Evolutionary conservation across 179 eudicot genomes (phyloP).

Genomic region (Silene vulgaris): DNA sequence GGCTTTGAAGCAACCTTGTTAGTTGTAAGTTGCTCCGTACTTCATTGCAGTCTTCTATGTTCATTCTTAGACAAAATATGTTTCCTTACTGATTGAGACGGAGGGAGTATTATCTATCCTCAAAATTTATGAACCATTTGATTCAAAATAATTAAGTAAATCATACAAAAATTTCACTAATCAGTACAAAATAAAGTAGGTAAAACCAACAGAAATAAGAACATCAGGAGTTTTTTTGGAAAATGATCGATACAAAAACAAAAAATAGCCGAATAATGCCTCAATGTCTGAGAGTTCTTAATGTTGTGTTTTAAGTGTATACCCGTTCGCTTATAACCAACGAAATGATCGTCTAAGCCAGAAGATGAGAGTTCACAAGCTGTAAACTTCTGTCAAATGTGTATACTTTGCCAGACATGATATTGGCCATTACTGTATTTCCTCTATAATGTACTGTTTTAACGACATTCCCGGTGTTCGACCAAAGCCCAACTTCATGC

Average conservation of each 20-base stretch:
- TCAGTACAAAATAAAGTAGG: background rate
- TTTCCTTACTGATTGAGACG: no score
- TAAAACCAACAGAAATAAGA: conserved; percentile 3
- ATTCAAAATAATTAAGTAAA: background rate
- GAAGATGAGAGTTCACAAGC: conserved; percentile 36
- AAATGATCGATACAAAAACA: background rate
- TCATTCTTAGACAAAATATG: no score
- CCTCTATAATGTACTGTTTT: conserved; percentile 55
- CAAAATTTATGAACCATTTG: background rate
- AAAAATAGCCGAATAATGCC: background rate
- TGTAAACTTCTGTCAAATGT: conserved; percentile 48
- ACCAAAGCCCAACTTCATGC: conserved; percentile 58
- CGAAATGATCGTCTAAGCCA: conserved; percentile 10
- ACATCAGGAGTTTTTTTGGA: background rate
- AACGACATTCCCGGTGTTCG: conserved; percentile 29
- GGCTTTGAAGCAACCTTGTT: no score
- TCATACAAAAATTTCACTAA: background rate
- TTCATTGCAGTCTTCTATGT: no score
- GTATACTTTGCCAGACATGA: conserved; percentile 46
- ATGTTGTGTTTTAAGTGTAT: no score
- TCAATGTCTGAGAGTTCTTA: conserved; percentile 2
- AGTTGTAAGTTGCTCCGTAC: no score
- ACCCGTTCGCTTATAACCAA: no score
- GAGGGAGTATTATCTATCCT: background rate
- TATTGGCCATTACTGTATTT: conserved; percentile 29